Evolutionary conservation across 2,329 filamentous ascomycete species (phyloP), one percentile per base, ranked within the genome.

Genomic region (Cordyceps cateniannulata): DNA sequence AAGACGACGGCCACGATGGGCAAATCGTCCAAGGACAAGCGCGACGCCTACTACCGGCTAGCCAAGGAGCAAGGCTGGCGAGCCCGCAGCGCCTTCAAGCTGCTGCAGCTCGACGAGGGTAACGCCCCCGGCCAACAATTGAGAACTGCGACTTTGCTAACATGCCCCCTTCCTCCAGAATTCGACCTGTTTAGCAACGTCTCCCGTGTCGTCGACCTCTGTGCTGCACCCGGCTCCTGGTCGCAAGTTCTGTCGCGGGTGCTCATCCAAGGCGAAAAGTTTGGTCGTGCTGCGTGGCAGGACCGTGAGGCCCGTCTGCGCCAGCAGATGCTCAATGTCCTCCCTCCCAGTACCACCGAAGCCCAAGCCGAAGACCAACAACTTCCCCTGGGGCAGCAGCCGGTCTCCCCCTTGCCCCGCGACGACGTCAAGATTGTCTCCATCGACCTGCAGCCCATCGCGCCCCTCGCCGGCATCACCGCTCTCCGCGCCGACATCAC

Each of bases 51-150:
- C 77, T 99, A 99, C 71, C 86, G 95, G 59, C 89, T 99, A 9
- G 95, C 95, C 20, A 99, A 99, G 77, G 95, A 99, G 75, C 95
- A 99, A 79, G 96, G 96, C 65, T 99, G 95, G 93, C 90, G 95
- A 40, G 95, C 95, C 29, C 85, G 95, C 62, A 96, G 92, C 66
- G 95, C 95, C 9, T 99, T 97, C 80, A 99, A 99, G 76, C 85
- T 99, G 25, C 85, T 99, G 14, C 95, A 99, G 75, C 85, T 99
- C 25, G 93, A 99, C 73, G 92, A 88, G 78, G 85, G 85, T 86
- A 62, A 6, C 3, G 7, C 8, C 16, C 16, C 22, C 16, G 22
- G 22, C 5, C 24, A 9, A 22, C 47, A 25, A 49, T 49, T 49
- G 47, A 49, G 47, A n/a, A 10, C 10, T 7, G 14, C 29, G 12